Percentiles rank a stretch among this genome's conserved stretches.
phyloP scores from a whole-genome alignment of 2,329 filamentous ascomycete species.

The Cladophialophora immunda region DNA sequence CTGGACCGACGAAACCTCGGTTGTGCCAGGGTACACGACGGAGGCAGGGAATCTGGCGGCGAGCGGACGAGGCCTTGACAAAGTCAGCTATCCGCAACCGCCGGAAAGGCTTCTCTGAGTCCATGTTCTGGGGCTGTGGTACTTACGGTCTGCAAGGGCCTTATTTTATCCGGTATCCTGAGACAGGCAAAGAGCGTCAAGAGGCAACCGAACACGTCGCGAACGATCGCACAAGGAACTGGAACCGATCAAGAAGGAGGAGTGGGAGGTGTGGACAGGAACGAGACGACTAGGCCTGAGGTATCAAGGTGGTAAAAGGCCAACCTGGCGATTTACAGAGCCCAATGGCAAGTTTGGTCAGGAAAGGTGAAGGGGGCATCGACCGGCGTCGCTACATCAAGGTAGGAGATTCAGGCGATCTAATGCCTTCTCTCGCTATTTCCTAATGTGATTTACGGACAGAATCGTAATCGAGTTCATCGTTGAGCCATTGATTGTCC shows the following conservation, averaged over 20 bases:
- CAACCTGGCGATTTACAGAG: constrained; percentile 33
- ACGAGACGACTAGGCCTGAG: constrained; percentile 36
- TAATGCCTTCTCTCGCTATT: not conserved
- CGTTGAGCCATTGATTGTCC: constrained; percentile 36
- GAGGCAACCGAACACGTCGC: constrained; percentile 33
- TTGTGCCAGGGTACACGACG: constrained; percentile 32
- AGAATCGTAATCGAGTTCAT: constrained; percentile 23
- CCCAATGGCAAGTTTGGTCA: constrained; percentile 33
- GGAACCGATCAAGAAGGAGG: constrained; percentile 19
- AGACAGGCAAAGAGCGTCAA: constrained; percentile 44
- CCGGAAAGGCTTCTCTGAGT: constrained; percentile 39
- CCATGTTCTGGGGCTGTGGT: constrained; percentile 42
- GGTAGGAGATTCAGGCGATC: not conserved
- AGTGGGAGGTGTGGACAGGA: constrained; percentile 36
- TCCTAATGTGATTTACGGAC: constrained; percentile 12
- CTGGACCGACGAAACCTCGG: constrained; percentile 38
- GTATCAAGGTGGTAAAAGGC: constrained; percentile 22
- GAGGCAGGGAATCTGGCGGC: constrained; percentile 28
- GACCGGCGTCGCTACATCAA: constrained; percentile 39
- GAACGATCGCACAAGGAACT: constrained; percentile 34
- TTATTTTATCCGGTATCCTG: constrained; percentile 4
- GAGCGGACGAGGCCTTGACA: constrained; percentile 24
- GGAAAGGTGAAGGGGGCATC: constrained; percentile 34
- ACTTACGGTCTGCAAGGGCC: constrained; percentile 18
- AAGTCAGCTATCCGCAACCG: constrained; percentile 28